Conservation (phyloP, 176 grass and related monocot species). For the Triticum dicoccoides region DNA sequence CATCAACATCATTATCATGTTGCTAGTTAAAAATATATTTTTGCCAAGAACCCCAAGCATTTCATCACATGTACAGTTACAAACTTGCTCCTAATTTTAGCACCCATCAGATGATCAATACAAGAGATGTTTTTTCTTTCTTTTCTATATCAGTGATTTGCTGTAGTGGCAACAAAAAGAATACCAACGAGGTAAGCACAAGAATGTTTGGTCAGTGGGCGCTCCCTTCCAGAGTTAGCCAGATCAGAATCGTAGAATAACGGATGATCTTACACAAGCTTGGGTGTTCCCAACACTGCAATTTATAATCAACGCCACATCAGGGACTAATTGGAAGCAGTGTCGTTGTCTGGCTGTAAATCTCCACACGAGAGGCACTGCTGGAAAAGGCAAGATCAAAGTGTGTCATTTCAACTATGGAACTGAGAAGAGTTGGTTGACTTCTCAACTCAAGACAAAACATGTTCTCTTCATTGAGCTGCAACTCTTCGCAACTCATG, state of each 20-base stretch:
- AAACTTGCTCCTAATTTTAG: constrained; percentile 32
- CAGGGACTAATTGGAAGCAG: not conserved
- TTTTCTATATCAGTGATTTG: not conserved
- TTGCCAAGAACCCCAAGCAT: constrained; percentile 27
- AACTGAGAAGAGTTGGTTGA: not conserved
- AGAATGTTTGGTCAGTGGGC: not conserved
- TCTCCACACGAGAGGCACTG: constrained; percentile 10
- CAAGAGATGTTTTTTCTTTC: constrained; percentile 1
- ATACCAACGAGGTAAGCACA: not conserved
- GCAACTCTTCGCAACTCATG: constrained; percentile 49
- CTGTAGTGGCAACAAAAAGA: not conserved
- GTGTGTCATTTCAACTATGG: not conserved
- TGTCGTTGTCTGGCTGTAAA: not conserved
- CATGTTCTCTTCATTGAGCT: not conserved
- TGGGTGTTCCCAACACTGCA: not conserved
- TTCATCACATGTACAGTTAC: constrained; percentile 27
- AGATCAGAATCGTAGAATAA: constrained; percentile 16
- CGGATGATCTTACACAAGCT: not conserved
- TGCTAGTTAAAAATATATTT: constrained; percentile 27
- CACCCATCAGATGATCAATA: constrained; percentile 3
- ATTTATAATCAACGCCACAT: not conserved
- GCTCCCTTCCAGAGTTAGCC: not conserved
- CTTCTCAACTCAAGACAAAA: constrained; percentile 22
- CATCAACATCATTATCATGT: not conserved
- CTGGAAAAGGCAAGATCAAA: not conserved